Conservation (phyloP, 2,329 filamentous ascomycete species). For the Chaetoscypha palmicola region DNA sequence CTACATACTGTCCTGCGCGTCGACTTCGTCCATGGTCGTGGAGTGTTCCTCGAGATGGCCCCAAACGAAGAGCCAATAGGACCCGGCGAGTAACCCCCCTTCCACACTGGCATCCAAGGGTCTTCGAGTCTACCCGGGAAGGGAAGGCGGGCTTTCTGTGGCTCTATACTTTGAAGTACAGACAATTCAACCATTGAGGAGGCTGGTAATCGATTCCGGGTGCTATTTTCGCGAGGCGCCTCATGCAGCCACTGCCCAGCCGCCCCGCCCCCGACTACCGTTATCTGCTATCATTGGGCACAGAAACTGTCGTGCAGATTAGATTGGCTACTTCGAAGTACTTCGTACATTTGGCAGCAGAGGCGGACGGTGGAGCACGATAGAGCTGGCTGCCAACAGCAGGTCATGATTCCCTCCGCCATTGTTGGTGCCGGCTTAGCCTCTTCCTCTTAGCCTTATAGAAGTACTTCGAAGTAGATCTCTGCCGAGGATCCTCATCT, state of each 20-base stretch:
- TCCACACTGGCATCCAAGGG: constrained; percentile 14
- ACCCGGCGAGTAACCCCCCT: constrained; percentile 14
- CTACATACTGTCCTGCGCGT: too few species aligned
- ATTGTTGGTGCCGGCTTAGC: constrained; percentile 7
- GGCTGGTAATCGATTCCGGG: constrained; percentile 4
- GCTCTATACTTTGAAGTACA: background rate
- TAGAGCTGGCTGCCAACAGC: constrained; percentile 14
- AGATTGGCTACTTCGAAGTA: too few species aligned
- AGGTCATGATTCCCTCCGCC: constrained; percentile 10
- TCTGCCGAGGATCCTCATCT: background rate
- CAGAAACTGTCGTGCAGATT: constrained; percentile 8
- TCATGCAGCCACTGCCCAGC: constrained; percentile 27
- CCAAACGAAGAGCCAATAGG: constrained; percentile 8
- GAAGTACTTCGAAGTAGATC: too few species aligned
- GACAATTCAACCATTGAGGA: constrained; percentile 18
- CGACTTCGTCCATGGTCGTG: too few species aligned
- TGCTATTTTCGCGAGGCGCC: constrained; percentile 32
- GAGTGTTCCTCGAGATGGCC: too few species aligned
- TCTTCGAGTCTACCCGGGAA: constrained; percentile 7
- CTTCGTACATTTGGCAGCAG: background rate
- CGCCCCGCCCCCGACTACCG: constrained; percentile 21
- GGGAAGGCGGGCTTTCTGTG: constrained; percentile 13
- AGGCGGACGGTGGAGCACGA: constrained; percentile 1
- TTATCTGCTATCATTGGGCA: constrained; percentile 16
- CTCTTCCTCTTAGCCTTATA: constrained; percentile 4